These are phyloP conservation scores for Neoarthrinium moseri DNA, from an alignment of 2,329 filamentous ascomycete genomes.

Conservation along the genomic window DNA sequence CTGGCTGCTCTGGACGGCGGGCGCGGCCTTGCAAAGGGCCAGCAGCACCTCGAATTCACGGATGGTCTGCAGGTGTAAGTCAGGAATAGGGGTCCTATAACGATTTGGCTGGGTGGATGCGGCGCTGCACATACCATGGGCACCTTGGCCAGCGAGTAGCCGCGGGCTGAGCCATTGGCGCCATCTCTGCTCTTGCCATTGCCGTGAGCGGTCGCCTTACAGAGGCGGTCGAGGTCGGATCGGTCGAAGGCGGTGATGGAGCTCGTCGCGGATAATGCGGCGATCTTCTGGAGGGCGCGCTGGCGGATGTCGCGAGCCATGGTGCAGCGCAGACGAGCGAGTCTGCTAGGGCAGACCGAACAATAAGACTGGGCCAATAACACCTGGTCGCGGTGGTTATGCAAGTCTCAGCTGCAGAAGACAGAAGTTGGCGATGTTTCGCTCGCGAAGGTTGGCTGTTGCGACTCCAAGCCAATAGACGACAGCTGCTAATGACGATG, in stretches of 20 bases:
- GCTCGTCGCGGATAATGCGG: conserved; percentile 57
- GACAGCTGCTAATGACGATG: no score
- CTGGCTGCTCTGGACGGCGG: conserved; percentile 66
- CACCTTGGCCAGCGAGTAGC: conserved; percentile 47
- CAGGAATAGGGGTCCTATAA: conserved; percentile 3
- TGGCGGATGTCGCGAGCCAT: conserved; percentile 60
- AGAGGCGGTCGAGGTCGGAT: conserved; percentile 63
- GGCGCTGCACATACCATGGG: conserved; percentile 53
- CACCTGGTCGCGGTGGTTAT: no score
- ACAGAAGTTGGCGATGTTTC: no score
- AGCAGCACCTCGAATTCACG: conserved; percentile 91
- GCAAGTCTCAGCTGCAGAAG: no score
- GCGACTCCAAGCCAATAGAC: no score
- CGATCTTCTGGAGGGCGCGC: conserved; percentile 64
- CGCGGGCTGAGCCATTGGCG: conserved; percentile 47
- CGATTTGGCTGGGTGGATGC: neutral
- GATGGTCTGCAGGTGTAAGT: conserved; percentile 59
- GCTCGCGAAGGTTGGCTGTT: no score
- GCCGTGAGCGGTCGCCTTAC: conserved; percentile 49
- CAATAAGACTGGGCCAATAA: no score
- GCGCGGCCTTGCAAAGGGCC: conserved; percentile 86
- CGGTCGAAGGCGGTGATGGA: conserved; percentile 55
- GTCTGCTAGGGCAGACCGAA: no score
- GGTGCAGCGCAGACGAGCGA: conserved; percentile 14
- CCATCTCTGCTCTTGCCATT: conserved; percentile 43